phyloP scores from a whole-genome alignment of 148 eudicot species.

The Amaranthus cruentus region DNA sequence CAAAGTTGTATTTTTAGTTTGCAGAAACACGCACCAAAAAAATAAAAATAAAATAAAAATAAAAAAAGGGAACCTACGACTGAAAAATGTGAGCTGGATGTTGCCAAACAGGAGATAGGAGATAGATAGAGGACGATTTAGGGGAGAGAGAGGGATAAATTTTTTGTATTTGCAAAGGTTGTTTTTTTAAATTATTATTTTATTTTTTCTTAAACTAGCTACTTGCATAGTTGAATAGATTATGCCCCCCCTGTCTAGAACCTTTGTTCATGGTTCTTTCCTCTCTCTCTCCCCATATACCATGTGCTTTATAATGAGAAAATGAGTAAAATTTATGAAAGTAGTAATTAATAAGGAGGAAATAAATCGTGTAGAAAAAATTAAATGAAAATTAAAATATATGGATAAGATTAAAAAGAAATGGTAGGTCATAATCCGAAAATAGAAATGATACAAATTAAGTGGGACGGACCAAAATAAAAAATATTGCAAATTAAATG shows the following conservation, averaged over 20 bases:
- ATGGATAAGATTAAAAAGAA: no score
- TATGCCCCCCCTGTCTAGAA: not conserved
- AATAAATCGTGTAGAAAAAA: no score
- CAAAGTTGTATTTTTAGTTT: constrained; percentile 27
- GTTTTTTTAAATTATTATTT: not conserved
- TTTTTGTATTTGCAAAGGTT: constrained; percentile 13
- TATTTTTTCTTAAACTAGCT: not conserved
- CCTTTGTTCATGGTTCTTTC: no score
- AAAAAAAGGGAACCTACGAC: constrained; percentile 31
- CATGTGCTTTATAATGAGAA: no score
- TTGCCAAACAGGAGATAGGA: constrained; percentile 24
- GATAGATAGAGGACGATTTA: constrained; percentile 8
- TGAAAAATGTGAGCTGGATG: constrained; percentile 33
- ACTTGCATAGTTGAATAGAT: not conserved
- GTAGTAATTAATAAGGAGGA: no score
- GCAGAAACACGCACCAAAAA: constrained; percentile 16
- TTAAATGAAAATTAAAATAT: no score
- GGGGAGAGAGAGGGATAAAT: not conserved
- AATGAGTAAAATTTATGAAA: no score
- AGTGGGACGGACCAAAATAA: no score
- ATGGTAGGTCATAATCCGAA: no score
- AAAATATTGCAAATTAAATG: no score
- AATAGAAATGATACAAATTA: no score
- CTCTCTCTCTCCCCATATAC: no score
- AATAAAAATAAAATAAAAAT: not conserved